A percentile compares a stretch with the other conserved stretches of the same genome.
phyloP scores from a whole-genome alignment of 345 rosid species.

The Eucalyptus polyanthemos region DNA sequence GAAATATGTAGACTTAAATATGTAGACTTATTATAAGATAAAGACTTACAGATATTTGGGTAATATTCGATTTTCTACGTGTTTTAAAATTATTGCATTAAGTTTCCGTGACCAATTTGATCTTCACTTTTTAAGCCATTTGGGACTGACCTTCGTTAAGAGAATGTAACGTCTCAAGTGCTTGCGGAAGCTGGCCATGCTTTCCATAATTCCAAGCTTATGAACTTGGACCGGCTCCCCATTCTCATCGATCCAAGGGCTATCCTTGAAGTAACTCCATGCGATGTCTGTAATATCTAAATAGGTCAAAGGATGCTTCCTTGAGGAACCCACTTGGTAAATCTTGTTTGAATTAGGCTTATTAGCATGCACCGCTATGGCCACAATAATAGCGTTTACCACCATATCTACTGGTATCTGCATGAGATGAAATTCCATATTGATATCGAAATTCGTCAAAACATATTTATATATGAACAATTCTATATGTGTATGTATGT shows the following conservation, averaged over 20 bases:
- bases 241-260: conserved; percentile 21
- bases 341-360: not conserved
- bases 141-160: conserved; percentile 6
- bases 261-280: conserved; percentile 3
- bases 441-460: too few relatives aligned
- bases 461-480: not conserved
- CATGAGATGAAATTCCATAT: not conserved
- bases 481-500: not conserved
- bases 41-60: not conserved
- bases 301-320: conserved; percentile 1
- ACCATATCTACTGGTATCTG: conserved; percentile 29
- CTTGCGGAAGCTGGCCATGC: conserved; percentile 13
- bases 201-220: not conserved
- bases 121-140: not conserved
- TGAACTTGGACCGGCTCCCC: conserved; percentile 17
- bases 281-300: not conserved
- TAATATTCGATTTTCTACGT: not conserved
- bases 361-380: not conserved
- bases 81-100: not conserved
- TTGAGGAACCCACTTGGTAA: conserved; percentile 19
- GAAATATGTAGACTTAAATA: not conserved
- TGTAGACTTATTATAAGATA: not conserved
- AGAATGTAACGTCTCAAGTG: conserved; percentile 9
- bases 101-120: not conserved
- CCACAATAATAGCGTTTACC: conserved; percentile 12